Evolutionary conservation across 2,329 filamentous ascomycete genomes (phyloP).

Genomic region (Grosmannia huntii): DNA sequence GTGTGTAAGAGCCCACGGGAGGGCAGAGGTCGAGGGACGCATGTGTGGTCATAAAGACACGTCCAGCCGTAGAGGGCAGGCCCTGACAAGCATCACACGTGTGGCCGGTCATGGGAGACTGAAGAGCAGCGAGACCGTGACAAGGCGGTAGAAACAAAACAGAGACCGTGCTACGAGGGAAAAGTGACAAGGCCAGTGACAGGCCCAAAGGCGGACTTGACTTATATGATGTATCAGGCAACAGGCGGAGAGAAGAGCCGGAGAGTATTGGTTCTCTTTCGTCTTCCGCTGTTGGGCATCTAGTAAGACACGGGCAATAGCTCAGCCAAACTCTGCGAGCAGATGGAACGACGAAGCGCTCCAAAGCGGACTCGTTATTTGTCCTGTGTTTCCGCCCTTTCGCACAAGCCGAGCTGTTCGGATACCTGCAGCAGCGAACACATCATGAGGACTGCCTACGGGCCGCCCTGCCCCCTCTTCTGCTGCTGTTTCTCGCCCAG

Average conservation of each 20-base stretch:
- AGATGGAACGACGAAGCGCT: background rate
- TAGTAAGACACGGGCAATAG: background rate
- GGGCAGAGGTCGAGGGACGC: background rate
- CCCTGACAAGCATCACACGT: background rate
- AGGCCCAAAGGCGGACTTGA: background rate
- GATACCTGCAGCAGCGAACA: conserved; percentile 9
- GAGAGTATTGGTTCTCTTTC: background rate
- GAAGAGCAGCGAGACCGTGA: background rate
- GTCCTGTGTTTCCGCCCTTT: background rate
- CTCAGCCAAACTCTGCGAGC: background rate
- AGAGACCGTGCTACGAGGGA: background rate
- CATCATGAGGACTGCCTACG: conserved; percentile 3
- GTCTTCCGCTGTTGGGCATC: background rate
- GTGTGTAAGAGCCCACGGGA: background rate
- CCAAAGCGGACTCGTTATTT: background rate
- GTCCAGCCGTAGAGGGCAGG: no score
- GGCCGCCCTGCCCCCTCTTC: background rate
- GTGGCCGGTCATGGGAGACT: background rate
- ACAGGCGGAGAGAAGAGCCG: background rate
- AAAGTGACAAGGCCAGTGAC: background rate
- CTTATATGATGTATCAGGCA: background rate
- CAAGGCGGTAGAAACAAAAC: background rate
- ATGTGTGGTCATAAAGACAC: no score
- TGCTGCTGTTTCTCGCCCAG: background rate
- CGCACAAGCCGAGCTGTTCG: conserved; percentile 4